Evolutionary conservation across 148 eudicot genomes (phyloP).

Genomic region (Camellia lanceoleosa): DNA sequence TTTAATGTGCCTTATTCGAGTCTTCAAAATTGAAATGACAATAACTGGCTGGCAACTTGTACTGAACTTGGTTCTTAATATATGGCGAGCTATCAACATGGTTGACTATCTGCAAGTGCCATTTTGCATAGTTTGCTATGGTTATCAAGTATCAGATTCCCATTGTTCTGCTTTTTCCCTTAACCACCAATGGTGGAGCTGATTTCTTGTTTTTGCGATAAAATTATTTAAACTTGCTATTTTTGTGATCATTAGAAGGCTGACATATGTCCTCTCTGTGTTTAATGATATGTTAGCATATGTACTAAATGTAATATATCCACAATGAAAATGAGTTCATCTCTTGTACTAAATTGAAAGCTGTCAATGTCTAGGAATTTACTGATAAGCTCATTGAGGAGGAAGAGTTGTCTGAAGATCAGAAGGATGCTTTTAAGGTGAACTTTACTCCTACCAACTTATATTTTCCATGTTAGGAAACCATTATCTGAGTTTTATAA

Average conservation of each 20-base stretch:
- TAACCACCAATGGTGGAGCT: background rate
- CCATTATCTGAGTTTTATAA: background rate
- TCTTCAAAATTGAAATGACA: background rate
- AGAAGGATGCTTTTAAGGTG: conserved; percentile 80
- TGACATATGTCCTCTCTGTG: too few relatives aligned
- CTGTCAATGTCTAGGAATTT: conserved; percentile 58
- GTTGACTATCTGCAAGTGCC: background rate
- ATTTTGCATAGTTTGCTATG: background rate
- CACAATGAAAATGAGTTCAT: background rate
- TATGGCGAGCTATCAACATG: background rate
- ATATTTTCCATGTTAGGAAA: background rate
- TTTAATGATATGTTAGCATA: background rate
- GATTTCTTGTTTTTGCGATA: background rate
- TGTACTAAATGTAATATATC: background rate
- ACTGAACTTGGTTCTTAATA: background rate
- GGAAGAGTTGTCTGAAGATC: conserved; percentile 69
- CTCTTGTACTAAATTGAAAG: background rate
- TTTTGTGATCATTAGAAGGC: background rate
- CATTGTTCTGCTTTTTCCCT: background rate
- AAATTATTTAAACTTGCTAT: background rate
- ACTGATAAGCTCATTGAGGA: conserved; percentile 67
- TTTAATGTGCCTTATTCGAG: background rate
- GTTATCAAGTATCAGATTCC: background rate
- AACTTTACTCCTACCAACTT: conserved; percentile 9
- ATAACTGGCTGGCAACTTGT: background rate